Evolutionary conservation across 2,329 filamentous ascomycete genomes (phyloP).

Genomic region (Blastomyces emzantsi): DNA sequence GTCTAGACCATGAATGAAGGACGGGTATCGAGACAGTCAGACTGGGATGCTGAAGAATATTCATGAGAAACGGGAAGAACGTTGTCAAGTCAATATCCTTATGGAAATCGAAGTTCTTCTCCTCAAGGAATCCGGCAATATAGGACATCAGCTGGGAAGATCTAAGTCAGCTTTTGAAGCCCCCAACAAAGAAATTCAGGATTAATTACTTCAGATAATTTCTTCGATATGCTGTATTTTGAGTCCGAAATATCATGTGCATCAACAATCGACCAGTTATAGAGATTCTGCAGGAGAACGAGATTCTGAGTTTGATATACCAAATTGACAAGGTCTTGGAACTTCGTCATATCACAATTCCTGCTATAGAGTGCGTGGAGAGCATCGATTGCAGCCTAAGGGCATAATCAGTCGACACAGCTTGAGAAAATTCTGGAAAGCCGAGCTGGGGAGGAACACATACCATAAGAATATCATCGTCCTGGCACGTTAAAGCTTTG

Average conservation of each 20-base stretch:
- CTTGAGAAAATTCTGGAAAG: background rate
- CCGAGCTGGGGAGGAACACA: conserved; percentile 19
- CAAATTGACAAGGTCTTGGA: conserved; percentile 65
- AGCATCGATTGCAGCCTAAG: conserved; percentile 68
- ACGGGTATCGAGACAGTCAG: conserved; percentile 89
- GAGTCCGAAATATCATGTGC: conserved; percentile 79
- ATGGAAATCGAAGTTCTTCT: conserved; percentile 60
- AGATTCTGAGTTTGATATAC: conserved; percentile 69
- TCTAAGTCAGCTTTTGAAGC: conserved; percentile 7
- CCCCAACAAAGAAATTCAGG: background rate
- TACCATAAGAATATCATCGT: conserved; percentile 67
- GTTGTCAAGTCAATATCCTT: conserved; percentile 57
- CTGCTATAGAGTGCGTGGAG: conserved; percentile 75
- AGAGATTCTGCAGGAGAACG: conserved; percentile 61
- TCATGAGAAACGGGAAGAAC: conserved; percentile 70
- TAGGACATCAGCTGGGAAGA: conserved; percentile 64
- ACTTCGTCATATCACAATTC: conserved; percentile 67
- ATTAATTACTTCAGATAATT: conserved; percentile 69
- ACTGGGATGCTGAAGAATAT: conserved; percentile 74
- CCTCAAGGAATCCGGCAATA: conserved; percentile 73
- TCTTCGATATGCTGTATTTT: conserved; percentile 87
- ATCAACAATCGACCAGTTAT: conserved; percentile 70
- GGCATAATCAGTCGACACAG: conserved; percentile 15
- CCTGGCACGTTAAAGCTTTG: conserved; percentile 58
- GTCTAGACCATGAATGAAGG: conserved; percentile 77